Base-by-base conservation (phyloP, 2,329 filamentous ascomycete species). In the Aspergillus tanneri region DNA sequence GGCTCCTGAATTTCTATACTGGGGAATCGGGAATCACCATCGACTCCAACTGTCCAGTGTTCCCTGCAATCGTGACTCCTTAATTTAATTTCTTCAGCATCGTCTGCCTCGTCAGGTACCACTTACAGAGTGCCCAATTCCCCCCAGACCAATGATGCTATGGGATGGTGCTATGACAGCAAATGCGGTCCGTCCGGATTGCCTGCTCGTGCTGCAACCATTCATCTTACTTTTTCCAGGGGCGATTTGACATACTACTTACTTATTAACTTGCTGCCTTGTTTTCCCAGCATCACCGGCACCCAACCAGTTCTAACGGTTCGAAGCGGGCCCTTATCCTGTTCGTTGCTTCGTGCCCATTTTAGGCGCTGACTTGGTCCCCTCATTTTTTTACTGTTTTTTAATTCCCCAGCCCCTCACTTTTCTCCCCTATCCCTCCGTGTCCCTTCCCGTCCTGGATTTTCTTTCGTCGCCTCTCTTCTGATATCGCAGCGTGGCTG, bases 271-370 rank as follows among this genome's bases (percentile, higher is more conserved):
- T 46, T 54, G 47, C 45, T 57, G 54, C 53, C 56, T 52, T 53
- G 53, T 49, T 43, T n/a, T 40, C 32, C 47, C 35, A 47, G 50
- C 52, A 53, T 50, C 46, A 52, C 50, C 30, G 48, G 43, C 54
- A 58, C 52, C 57, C 52, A 56, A 56, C 49, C 48, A 43, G 39
- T 53, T 14, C n/a, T 41, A 42, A 27, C 40, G 14, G 28, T 40
- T 32, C 24, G 21, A 40, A 27, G 38, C 52, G 52, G 52, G 44
- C 40, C 42, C 22, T 23, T 43, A 40, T 56, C 56, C 50, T 52
- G 54, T 59, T 61, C 54, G 59, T 50, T 51, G 53, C 53, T 59
- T 56, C 27, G 53, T 54, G 45, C 47, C 53, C 44, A 38, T 54
- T 47, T 57, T 57, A 57, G 56, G 49, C 52, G 50, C 54, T 46